These are phyloP conservation scores for Polytrichum formosum DNA, from an alignment of 225 moss, liverwort and hornwort species.

Conservation along the genomic window DNA sequence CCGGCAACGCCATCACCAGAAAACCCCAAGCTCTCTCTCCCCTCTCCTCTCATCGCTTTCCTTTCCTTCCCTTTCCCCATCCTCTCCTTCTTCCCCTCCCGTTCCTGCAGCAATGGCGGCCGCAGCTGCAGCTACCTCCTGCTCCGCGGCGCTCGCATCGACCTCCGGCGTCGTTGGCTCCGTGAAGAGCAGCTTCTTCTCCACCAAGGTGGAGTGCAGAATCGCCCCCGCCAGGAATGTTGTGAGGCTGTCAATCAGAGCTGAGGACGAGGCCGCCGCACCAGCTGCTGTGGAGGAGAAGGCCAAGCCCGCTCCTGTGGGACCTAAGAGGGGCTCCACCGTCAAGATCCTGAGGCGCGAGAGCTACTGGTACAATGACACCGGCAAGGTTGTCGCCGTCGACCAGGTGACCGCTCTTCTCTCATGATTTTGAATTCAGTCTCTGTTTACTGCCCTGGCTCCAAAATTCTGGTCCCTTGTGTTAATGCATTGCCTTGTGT, in stretches of 20 bases:
- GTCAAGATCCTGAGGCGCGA: conserved; percentile 54
- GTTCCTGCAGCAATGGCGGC: conserved; percentile 6
- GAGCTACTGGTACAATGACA: conserved; percentile 60
- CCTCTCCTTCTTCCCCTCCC: neutral
- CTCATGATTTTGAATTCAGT: no score
- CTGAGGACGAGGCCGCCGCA: conserved; percentile 15
- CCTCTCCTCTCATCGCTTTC: neutral
- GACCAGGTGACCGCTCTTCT: conserved; percentile 38
- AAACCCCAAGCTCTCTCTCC: neutral
- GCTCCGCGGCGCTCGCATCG: conserved; percentile 27
- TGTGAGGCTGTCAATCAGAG: conserved; percentile 17
- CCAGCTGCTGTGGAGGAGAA: neutral
- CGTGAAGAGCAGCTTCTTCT: conserved; percentile 21
- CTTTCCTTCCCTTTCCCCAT: no score
- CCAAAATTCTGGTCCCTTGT: no score
- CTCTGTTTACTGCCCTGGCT: no score
- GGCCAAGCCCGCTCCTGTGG: conserved; percentile 13
- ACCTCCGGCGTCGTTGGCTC: conserved; percentile 25
- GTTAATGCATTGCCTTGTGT: neutral
- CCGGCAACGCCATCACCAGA: neutral
- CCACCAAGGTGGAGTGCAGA: conserved; percentile 30
- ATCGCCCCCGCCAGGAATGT: neutral
- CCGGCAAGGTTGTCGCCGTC: conserved; percentile 55
- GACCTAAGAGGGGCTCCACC: conserved; percentile 21
- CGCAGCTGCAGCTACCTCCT: conserved; percentile 30